These are phyloP conservation scores for Marasmius tenuissimus DNA, from an alignment of 1,284 basidiomycete genomes.

Conservation along the genomic window DNA sequence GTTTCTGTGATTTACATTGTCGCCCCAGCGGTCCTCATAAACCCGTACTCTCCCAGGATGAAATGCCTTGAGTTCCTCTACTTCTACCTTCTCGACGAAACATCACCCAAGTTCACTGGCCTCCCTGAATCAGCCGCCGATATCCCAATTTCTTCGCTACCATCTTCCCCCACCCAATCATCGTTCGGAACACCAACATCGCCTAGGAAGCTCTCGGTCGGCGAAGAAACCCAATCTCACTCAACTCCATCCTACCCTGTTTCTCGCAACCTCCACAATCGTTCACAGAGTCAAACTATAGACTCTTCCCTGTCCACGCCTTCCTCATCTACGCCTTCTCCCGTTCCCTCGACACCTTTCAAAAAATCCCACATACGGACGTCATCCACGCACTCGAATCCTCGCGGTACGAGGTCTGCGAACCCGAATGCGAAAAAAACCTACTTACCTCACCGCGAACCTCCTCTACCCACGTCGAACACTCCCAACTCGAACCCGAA, in stretches of 20 bases:
- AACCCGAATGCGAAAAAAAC: not conserved
- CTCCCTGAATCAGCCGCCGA: not conserved
- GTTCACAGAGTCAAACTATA: not conserved
- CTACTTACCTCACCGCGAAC: not conserved
- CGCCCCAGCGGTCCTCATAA: conserved; percentile 5
- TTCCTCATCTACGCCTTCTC: conserved; percentile 29
- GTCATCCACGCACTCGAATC: not conserved
- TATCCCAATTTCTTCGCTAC: not conserved
- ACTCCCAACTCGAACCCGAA: not conserved
- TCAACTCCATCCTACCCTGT: conserved; percentile 3
- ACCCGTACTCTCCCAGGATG: conserved; percentile 59
- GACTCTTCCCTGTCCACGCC: conserved; percentile 31
- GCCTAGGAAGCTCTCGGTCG: not conserved
- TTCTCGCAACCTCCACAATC: not conserved
- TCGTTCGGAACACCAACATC: not conserved
- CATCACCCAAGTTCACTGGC: conserved; percentile 23
- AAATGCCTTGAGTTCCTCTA: conserved; percentile 92
- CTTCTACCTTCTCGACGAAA: conserved; percentile 87
- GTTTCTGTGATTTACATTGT: conserved; percentile 22
- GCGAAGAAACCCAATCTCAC: not conserved
- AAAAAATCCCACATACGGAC: not conserved
- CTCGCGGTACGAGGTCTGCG: not conserved
- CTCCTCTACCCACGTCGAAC: not conserved
- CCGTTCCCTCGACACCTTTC: conserved; percentile 14
- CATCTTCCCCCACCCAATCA: conserved; percentile 5